These are phyloP conservation scores for Zopfochytrium polystomum DNA, from an alignment of 371 early-diverging fungal species.

Conservation along the genomic window DNA sequence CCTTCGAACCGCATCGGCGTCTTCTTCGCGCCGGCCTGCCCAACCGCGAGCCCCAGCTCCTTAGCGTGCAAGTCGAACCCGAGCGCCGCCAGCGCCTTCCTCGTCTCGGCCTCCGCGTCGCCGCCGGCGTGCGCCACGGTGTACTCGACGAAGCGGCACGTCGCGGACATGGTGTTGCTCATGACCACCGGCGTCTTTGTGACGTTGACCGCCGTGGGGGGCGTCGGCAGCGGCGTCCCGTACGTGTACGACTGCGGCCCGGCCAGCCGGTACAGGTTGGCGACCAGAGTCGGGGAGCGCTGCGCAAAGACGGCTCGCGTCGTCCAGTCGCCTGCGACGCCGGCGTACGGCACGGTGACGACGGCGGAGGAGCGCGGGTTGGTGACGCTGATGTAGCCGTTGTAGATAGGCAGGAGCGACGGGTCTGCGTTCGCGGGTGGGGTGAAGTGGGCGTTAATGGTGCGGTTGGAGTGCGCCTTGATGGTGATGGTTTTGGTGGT, in stretches of 20 bases:
- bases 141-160: background rate
- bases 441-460: conserved; percentile 3
- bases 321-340: conserved; percentile 17
- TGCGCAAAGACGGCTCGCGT: background rate
- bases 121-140: background rate
- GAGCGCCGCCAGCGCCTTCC: too few species aligned
- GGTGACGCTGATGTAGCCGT: conserved; percentile 22
- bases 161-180: background rate
- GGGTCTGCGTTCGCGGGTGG: conserved; percentile 11
- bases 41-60: too few species aligned
- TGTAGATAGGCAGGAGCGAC: conserved; percentile 21
- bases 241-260: background rate
- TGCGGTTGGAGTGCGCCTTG: background rate
- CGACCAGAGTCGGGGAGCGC: background rate
- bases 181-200: background rate
- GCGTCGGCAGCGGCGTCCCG: background rate
- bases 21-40: too few species aligned
- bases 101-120: background rate
- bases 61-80: too few species aligned
- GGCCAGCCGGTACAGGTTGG: background rate
- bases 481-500: background rate
- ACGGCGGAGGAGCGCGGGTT: background rate
- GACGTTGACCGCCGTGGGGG: background rate
- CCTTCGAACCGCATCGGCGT: too few species aligned
- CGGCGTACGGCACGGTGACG: conserved; percentile 26